Evolutionary conservation across 805 yeast species (phyloP), one percentile per base, ranked within the genome.

Genomic region (Hanseniaspora valbyensis): DNA sequence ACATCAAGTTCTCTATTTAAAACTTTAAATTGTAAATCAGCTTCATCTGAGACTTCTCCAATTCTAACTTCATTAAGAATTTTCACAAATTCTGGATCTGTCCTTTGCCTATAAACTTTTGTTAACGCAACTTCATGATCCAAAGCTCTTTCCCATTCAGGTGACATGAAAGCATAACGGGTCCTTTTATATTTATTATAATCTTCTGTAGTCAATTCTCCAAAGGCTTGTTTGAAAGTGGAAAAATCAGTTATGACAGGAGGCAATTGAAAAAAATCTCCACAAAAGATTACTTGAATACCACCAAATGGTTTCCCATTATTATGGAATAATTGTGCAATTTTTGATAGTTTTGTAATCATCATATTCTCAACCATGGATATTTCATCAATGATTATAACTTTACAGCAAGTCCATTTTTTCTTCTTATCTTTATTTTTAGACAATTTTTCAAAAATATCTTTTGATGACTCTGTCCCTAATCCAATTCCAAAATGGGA

Each of bases 211-310:
- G n/a, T n/a, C n/a, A n/a, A n/a, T n/a, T n/a, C n/a, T n/a, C n/a
- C n/a, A n/a, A n/a, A n/a, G n/a, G n/a, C n/a, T n/a, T n/a, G n/a
- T n/a, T n/a, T n/a, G n/a, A n/a, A n/a, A n/a, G n/a, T n/a, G n/a
- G n/a, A n/a, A n/a, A n/a, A n/a, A n/a, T n/a, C n/a, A 52, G 63
- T 59, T 2, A 59, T 58, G 1, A 66, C 67, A 0, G 98, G 98
- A 1, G 98, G 98, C 39, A 92, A 70, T 66, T 92, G 98, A 65
- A 83, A 89, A 62, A 90, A 89, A 66, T 92, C 98, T n/a, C 98
- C 98, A 3, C 95, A 83, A 32, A 89, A 66, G 10, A 92, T 77
- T 13, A 92, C 57, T 60, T 92, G 98, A 41, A 92, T 81, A 0
- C 98, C 98, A 5, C 98, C 98, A 71, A 92, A 92, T 0, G 96